Percentiles rank a stretch among this genome's conserved stretches.
Conservation (phyloP, 2,329 filamentous ascomycete species). For the Fusarium brevicatenulatum region DNA sequence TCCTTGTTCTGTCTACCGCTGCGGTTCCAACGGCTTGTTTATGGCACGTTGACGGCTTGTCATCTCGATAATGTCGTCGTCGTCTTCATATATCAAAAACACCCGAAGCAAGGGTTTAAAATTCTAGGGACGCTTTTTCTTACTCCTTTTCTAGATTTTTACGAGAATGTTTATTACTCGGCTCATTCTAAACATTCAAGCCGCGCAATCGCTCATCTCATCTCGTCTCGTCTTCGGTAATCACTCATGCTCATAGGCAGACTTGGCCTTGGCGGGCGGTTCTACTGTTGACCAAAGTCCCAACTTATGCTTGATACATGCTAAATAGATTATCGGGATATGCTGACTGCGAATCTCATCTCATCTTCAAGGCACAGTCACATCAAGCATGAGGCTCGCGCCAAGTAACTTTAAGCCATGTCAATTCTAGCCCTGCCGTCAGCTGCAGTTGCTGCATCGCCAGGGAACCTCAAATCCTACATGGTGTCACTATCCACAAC, state of each 20-base stretch:
- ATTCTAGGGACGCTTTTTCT: not conserved
- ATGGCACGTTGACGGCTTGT: slow-evolving; percentile 6
- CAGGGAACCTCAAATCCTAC: slow-evolving; percentile 9
- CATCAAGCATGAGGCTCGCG: slow-evolving; percentile 8
- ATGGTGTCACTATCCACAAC: slow-evolving; percentile 30
- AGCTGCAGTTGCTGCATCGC: not conserved
- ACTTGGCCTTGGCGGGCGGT: slow-evolving; percentile 22
- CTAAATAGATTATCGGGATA: not conserved
- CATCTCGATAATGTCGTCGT: not conserved
- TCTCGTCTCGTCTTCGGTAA: slow-evolving; percentile 24
- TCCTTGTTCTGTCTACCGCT: not conserved
- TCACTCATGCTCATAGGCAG: slow-evolving; percentile 5
- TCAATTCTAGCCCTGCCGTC: not conserved
- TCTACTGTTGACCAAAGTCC: slow-evolving; percentile 12
- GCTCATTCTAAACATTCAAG: slow-evolving; percentile 4
- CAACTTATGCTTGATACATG: not conserved
- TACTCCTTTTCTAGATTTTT: not conserved
- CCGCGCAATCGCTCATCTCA: slow-evolving; percentile 18
- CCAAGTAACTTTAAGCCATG: not conserved
- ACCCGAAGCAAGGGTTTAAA: slow-evolving; percentile 18
- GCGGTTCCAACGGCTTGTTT: slow-evolving; percentile 1
- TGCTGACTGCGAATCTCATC: not conserved
- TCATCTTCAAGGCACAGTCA: slow-evolving; percentile 10
- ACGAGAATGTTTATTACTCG: not conserved
- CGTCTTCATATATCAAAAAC: slow-evolving; percentile 28